Evolutionary conservation across 495 filamentous ascomycete genomes (phyloP).

Genomic region (Tuber calosporum): DNA sequence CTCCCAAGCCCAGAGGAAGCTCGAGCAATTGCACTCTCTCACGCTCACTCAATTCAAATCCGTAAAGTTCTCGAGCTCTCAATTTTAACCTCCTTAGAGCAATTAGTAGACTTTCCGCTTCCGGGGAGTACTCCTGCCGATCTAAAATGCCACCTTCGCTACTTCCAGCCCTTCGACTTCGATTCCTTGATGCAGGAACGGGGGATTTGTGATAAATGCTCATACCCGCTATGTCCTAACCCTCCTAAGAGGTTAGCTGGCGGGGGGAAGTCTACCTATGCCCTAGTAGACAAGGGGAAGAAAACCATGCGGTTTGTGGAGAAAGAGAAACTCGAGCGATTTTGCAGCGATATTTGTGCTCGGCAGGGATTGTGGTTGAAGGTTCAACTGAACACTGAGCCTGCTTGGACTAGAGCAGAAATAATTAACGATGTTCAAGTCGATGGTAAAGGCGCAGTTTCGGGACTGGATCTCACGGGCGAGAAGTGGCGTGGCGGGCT

Average conservation of each 20-base stretch:
- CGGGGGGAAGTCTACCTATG: conserved; percentile 48
- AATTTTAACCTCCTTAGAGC: conserved; percentile 62
- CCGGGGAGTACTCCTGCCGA: conserved; percentile 48
- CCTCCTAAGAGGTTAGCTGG: conserved; percentile 44
- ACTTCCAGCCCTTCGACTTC: conserved; percentile 82
- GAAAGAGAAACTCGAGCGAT: conserved; percentile 67
- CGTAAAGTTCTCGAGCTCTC: conserved; percentile 64
- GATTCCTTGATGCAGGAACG: conserved; percentile 79
- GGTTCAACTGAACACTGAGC: conserved; percentile 71
- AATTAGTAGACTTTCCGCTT: conserved; percentile 58
- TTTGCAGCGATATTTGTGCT: conserved; percentile 77
- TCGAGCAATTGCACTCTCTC: conserved; percentile 63
- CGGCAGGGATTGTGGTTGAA: conserved; percentile 72
- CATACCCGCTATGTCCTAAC: conserved; percentile 68
- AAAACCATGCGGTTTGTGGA: conserved; percentile 55
- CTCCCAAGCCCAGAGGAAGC: conserved; percentile 45
- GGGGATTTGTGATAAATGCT: conserved; percentile 69
- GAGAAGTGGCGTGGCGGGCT: conserved; percentile 13
- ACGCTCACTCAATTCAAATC: conserved; percentile 70
- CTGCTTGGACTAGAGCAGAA: conserved; percentile 64
- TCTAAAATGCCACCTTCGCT: conserved; percentile 55
- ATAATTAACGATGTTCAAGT: conserved; percentile 47
- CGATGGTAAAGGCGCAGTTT: conserved; percentile 25
- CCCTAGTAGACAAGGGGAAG: conserved; percentile 47
- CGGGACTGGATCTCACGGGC: conserved; percentile 25